These are phyloP conservation scores for Aspergillus aculeatus DNA, from an alignment of 2,329 filamentous ascomycete genomes.

Conservation along the genomic window DNA sequence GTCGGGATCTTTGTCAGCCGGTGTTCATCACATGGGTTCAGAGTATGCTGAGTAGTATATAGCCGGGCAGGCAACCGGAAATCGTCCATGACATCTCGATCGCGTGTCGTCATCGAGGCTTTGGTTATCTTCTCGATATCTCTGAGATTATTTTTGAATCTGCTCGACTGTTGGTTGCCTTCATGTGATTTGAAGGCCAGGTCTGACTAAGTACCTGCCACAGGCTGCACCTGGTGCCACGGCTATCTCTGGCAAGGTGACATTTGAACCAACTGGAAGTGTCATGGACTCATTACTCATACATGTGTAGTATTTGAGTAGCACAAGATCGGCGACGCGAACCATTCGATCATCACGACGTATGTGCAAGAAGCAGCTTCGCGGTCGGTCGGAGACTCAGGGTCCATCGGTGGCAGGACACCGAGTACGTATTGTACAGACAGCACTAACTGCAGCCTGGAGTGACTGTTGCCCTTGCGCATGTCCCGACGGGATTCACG, in stretches of 20 bases:
- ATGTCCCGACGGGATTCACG: slow-evolving; percentile 6
- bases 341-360: neutral
- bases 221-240: neutral
- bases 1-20: no score
- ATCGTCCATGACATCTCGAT: neutral
- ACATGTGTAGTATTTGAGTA: neutral
- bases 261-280: neutral
- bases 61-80: neutral
- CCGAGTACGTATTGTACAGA: no score
- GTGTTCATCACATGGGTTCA: neutral
- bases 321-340: neutral
- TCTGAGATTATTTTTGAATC: neutral
- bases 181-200: neutral
- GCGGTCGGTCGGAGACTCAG: neutral
- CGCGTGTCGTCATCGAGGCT: neutral
- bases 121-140: neutral
- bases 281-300: neutral
- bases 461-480: neutral
- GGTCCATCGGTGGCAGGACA: neutral
- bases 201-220: no score
- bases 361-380: neutral
- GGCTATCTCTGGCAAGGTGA: neutral
- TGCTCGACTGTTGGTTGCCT: neutral
- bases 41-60: neutral
- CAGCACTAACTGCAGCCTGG: no score